Base-by-base conservation (phyloP, 179 eudicot genomes). In the Vitellaria paradoxa region DNA sequence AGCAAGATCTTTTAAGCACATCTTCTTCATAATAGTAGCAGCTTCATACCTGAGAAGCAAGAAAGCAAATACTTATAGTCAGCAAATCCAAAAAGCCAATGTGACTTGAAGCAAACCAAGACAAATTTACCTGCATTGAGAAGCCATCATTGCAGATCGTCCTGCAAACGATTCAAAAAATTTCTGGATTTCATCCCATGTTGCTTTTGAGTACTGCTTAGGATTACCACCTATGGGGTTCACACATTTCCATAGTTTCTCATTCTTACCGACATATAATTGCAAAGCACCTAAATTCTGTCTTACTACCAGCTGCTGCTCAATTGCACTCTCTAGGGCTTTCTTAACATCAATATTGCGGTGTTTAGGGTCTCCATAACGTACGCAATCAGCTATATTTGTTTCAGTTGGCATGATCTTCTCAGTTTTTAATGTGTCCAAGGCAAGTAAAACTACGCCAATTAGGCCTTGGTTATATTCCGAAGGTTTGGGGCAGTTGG, bases 301-400 rank as follows among this genome's bases (percentile, higher is more conserved):
- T 73, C 75, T 81, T 72, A 81, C 80, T 68, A 91, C 92, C 81
- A 90, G 80, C 55, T 50, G 4, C 82, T 93, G 89, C 78, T 88
- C 83, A 72, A 93, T 66, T 24, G 97, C 94, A 78, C 89, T 81
- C 59, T 87, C 90, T 73, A 93, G 76, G 76, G 98, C 97, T 82
- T 90, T 87, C 80, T 79, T 85, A 49, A 89, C 90, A 79, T 91
- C 91, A 73, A 83, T 83, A 77, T 83, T 84, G 10, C 87, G 84
- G 82, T 90, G 88, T 81, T 81, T 83, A 26, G 78, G 78, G 71
- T 90, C 91, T 75, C 94, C 97, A 86, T n/a, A n/a, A n/a, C n/a
- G 88, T 53, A 93, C 84, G 84, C 92, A 93, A 64, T 91, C 91
- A 74, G 86, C 75, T 82, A 94, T 90, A 82, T 94, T 91, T 74